phyloP scores from a whole-genome alignment of 1,284 basidiomycete species.

The Cystobasidium slooffiae region DNA sequence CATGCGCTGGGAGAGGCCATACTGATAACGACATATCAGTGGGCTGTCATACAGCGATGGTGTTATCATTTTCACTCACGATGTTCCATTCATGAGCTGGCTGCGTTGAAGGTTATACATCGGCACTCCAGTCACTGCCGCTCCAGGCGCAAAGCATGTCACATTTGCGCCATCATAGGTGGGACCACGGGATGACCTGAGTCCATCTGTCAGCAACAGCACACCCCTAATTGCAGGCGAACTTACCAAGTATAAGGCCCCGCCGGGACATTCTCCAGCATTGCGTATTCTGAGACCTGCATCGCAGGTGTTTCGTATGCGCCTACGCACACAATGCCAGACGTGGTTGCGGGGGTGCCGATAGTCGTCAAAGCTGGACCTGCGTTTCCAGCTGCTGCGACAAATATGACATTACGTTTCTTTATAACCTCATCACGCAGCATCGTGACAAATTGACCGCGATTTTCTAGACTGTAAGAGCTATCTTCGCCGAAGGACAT shows the following conservation, averaged over 20 bases:
- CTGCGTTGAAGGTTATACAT: conserved; percentile 56
- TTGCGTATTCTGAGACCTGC: conserved; percentile 57
- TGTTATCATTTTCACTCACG: conserved; percentile 33
- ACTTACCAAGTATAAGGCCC: conserved; percentile 55
- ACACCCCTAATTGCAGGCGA: background rate
- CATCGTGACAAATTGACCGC: conserved; percentile 53
- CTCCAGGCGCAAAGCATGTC: conserved; percentile 56
- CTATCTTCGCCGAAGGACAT: conserved; percentile 57
- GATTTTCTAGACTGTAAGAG: conserved; percentile 55
- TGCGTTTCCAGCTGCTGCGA: conserved; percentile 35
- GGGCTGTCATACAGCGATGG: background rate
- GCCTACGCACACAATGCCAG: conserved; percentile 55
- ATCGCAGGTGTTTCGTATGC: conserved; percentile 56
- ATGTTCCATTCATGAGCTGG: conserved; percentile 57
- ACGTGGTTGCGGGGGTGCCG: conserved; percentile 56
- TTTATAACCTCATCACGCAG: conserved; percentile 37
- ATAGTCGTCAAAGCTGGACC: conserved; percentile 57
- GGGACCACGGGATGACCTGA: conserved; percentile 55
- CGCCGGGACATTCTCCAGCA: conserved; percentile 55
- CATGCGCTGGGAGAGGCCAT: conserved; percentile 57
- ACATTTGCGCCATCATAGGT: conserved; percentile 55
- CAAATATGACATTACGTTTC: conserved; percentile 43
- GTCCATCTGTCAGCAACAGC: background rate
- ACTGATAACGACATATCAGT: conserved; percentile 1
- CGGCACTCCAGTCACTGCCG: conserved; percentile 57